A percentile compares a stretch with the other conserved stretches of the same genome.
Evolutionary conservation across 2,329 filamentous ascomycete species (phyloP).

Genomic region (Penicillium oxalicum): DNA sequence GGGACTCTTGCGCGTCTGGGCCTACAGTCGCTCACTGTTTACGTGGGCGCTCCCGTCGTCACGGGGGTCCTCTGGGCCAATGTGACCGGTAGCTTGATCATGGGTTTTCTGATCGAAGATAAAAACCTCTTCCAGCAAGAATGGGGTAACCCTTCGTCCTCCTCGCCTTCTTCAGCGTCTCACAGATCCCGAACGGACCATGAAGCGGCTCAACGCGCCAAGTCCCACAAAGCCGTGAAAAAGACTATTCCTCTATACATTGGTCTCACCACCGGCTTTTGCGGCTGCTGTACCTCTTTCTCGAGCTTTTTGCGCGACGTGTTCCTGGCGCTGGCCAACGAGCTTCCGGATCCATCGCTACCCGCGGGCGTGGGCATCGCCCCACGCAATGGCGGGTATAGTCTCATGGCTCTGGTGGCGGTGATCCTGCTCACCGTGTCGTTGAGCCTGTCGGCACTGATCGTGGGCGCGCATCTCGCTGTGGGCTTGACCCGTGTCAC

Average conservation of each 20-base stretch:
- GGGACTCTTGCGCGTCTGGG: constrained; percentile 80
- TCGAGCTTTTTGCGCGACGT: constrained; percentile 76
- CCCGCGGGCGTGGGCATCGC: constrained; percentile 31
- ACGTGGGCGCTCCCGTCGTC: constrained; percentile 67
- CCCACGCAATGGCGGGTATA: constrained; percentile 65
- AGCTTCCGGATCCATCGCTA: constrained; percentile 52
- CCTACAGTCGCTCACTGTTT: constrained; percentile 70
- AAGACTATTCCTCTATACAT: constrained; percentile 87
- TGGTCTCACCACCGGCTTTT: constrained; percentile 79
- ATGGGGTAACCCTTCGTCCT: constrained; percentile 44
- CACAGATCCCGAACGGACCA: constrained; percentile 25
- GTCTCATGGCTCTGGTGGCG: constrained; percentile 72
- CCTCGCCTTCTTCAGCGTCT: constrained; percentile 15
- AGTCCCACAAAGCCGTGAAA: constrained; percentile 60
- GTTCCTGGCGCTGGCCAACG: constrained; percentile 74
- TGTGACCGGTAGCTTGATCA: constrained; percentile 69
- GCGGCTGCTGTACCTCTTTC: constrained; percentile 85
- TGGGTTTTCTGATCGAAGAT: constrained; percentile 83
- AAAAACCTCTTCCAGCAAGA: constrained; percentile 65
- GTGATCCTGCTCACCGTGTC: constrained; percentile 67
- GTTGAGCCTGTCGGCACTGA: constrained; percentile 63
- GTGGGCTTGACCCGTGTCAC: constrained; percentile 52
- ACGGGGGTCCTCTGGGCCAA: constrained; percentile 84
- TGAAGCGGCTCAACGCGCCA: constrained; percentile 23
- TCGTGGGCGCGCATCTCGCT: constrained; percentile 70